A percentile compares a stretch with the other conserved stretches of the same genome.
phyloP scores from a whole-genome alignment of 257 asterid species.

The Scutellaria baicalensis region DNA sequence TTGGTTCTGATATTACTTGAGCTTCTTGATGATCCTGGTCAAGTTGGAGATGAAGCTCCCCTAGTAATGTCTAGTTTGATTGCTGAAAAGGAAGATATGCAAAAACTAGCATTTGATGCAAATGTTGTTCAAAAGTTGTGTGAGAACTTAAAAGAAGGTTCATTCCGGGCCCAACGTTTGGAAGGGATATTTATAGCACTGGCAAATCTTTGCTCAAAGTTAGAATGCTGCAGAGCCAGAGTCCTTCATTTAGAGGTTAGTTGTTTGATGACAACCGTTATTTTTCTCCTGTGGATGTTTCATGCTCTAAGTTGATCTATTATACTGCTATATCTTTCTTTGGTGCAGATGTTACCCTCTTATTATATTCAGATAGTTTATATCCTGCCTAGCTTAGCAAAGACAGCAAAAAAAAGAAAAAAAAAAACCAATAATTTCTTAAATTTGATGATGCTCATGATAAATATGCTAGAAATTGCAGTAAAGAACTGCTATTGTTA shows the following conservation, averaged over 20 bases:
- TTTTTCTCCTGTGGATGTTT: constrained; percentile 12
- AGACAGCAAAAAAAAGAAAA: neutral
- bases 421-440: too few relatives aligned
- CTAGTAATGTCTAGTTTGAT: constrained; percentile 69
- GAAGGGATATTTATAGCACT: constrained; percentile 72
- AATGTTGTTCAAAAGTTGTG: constrained; percentile 56
- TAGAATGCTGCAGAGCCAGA: constrained; percentile 82
- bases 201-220: constrained; percentile 70
- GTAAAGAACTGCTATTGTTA: neutral
- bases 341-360: neutral
- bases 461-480: neutral
- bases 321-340: constrained; percentile 10
- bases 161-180: constrained; percentile 50
- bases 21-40: constrained; percentile 85
- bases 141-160: constrained; percentile 44
- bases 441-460: neutral
- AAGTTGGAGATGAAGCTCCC: constrained; percentile 94
- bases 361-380: neutral
- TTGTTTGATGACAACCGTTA: constrained; percentile 1
- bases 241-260: constrained; percentile 69
- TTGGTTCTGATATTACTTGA: constrained; percentile 59
- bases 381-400: constrained; percentile 1
- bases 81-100: constrained; percentile 77
- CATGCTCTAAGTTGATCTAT: neutral
- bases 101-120: constrained; percentile 66